phyloP scores from a whole-genome alignment of 148 eudicot species.

The Beta vulgaris region DNA sequence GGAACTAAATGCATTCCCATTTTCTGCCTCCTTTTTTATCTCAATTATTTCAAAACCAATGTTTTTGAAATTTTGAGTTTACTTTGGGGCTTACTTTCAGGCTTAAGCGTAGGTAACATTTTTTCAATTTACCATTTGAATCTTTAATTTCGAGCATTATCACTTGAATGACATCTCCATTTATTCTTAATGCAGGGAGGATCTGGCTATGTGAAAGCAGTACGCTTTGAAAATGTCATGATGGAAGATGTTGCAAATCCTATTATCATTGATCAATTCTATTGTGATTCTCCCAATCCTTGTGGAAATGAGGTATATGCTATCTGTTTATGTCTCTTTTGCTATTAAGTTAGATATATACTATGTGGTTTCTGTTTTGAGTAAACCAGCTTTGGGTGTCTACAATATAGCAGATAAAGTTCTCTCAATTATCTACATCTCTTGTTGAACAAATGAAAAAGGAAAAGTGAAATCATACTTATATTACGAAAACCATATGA shows the following conservation, averaged over 20 bases:
- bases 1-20: conserved; percentile 2
- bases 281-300: conserved; percentile 73
- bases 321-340: conserved; percentile 1
- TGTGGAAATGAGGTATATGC: conserved; percentile 70
- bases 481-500: neutral
- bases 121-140: neutral
- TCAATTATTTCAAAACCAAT: neutral
- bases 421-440: neutral
- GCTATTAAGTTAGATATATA: neutral
- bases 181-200: conserved; percentile 61
- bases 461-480: neutral
- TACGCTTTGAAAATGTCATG: conserved; percentile 73
- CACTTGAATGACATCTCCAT: neutral
- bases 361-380: neutral
- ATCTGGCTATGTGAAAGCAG: conserved; percentile 68
- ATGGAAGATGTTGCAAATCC: conserved; percentile 89
- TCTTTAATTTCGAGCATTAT: neutral
- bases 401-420: neutral
- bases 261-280: conserved; percentile 89
- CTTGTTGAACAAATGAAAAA: neutral
- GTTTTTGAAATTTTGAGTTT: neutral
- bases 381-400: neutral
- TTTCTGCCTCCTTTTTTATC: neutral
- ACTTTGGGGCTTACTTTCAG: neutral
- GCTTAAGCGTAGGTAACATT: neutral